A percentile compares a stretch with the other conserved stretches of the same genome.
phyloP scores from a whole-genome alignment of 345 rosid species.

The Firmiana major region DNA sequence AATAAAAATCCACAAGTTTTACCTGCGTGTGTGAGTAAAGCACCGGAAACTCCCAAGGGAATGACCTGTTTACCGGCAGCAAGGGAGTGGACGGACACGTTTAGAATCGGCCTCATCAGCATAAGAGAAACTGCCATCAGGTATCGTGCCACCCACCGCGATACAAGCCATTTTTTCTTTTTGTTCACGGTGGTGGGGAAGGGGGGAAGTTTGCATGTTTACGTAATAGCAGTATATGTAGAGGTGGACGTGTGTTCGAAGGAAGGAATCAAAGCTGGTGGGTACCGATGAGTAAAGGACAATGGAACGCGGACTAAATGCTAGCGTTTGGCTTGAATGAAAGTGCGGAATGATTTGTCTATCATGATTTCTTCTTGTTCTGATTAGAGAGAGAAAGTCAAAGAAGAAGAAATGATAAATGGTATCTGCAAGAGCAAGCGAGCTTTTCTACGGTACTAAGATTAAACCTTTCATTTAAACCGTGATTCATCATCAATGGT shows the following conservation, averaged over 20 bases:
- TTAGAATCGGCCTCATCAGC: background rate
- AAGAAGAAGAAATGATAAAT: background rate
- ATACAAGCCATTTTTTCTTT: background rate
- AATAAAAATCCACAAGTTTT: no score
- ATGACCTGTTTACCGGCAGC: background rate
- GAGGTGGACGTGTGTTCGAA: background rate
- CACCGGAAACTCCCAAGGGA: no score
- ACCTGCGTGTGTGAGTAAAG: no score
- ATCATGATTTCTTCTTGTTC: background rate
- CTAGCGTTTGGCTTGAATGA: background rate
- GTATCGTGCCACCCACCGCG: background rate
- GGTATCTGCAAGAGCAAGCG: no score
- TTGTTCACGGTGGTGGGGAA: background rate
- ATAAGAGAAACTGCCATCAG: background rate
- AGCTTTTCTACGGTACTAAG: background rate
- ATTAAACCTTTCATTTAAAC: background rate
- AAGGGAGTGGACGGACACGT: conserved; percentile 8
- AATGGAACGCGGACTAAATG: background rate
- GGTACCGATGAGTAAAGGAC: background rate
- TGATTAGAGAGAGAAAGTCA: background rate
- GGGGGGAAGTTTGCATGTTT: background rate
- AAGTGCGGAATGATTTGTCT: background rate
- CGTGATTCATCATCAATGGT: background rate
- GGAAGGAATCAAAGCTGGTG: background rate
- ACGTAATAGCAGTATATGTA: background rate